Percentiles rank a stretch among this genome's conserved stretches.
Evolutionary conservation across 306 rosid genomes (phyloP).

Genomic region (Lathyrus tuberosus): DNA sequence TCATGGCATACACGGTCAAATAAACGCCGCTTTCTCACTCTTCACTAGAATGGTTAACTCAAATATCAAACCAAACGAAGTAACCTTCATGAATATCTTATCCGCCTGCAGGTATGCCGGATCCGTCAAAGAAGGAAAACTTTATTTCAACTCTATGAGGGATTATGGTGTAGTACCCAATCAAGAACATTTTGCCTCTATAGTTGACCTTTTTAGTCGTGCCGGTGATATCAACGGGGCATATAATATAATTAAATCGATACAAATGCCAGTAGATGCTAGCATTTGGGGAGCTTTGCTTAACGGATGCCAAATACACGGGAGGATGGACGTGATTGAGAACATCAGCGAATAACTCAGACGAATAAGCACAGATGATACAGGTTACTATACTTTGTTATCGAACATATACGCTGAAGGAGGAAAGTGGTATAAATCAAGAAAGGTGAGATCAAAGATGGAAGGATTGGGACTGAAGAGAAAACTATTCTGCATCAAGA

Average conservation of each 20-base stretch:
- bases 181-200: conserved; percentile 68
- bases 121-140: conserved; percentile 70
- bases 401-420: conserved; percentile 88
- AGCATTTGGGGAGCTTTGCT: too few species aligned
- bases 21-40: too few species aligned
- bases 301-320: conserved; percentile 86
- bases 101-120: conserved; percentile 85
- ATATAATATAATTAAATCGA: too few species aligned
- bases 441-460: conserved; percentile 76
- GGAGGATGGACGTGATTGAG: conserved; percentile 63
- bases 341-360: conserved; percentile 53
- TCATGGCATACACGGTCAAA: too few species aligned
- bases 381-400: conserved; percentile 83
- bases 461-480: conserved; percentile 68
- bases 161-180: conserved; percentile 63
- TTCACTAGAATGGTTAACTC: too few species aligned
- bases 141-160: conserved; percentile 61
- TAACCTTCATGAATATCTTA: too few species aligned
- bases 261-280: too few species aligned
- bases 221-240: too few species aligned
- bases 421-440: conserved; percentile 75
- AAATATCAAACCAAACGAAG: too few species aligned
- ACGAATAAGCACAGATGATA: conserved; percentile 64
- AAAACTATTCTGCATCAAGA: too few species aligned
- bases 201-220: conserved; percentile 86